phyloP scores from a whole-genome alignment of 225 moss, liverwort and hornwort genomes.

The Polytrichum commune region DNA sequence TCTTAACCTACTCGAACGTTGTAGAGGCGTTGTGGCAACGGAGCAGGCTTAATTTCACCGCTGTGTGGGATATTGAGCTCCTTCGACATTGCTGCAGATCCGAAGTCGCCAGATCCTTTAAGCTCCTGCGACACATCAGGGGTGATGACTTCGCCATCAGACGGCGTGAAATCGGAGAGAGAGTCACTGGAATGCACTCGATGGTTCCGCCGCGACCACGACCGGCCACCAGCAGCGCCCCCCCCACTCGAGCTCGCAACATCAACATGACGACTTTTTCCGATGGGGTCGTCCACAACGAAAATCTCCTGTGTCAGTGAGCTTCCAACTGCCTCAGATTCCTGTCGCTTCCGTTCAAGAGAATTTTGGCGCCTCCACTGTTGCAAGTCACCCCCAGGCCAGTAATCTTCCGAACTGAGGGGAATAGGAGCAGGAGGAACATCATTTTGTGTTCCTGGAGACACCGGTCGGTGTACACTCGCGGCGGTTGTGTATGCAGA shows the following conservation, averaged over 20 bases:
- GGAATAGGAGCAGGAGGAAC: neutral
- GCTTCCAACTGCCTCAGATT: neutral
- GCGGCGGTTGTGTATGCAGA: neutral
- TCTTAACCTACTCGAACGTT: too few species aligned
- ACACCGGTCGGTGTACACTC: neutral
- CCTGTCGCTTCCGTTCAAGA: conserved; percentile 17
- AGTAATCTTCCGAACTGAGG: neutral
- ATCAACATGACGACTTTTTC: conserved; percentile 9
- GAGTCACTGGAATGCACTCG: conserved; percentile 17
- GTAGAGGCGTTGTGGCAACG: too few species aligned
- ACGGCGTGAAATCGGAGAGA: conserved; percentile 6
- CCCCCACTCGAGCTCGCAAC: neutral
- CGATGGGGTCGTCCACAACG: conserved; percentile 3
- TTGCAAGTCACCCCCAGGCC: conserved; percentile 43
- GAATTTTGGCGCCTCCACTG: conserved; percentile 49
- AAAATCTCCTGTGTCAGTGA: conserved; percentile 15
- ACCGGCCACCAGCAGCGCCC: conserved; percentile 9
- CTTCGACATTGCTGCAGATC: neutral
- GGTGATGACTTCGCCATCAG: conserved; percentile 11
- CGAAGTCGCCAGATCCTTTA: neutral
- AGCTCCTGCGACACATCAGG: conserved; percentile 1
- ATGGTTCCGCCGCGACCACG: conserved; percentile 14
- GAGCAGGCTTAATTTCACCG: too few species aligned
- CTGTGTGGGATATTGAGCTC: too few species aligned
- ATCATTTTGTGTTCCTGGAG: conserved; percentile 25